Base-by-base conservation (phyloP, 306 rosid genomes). In the Erythrophleum fordii region DNA sequence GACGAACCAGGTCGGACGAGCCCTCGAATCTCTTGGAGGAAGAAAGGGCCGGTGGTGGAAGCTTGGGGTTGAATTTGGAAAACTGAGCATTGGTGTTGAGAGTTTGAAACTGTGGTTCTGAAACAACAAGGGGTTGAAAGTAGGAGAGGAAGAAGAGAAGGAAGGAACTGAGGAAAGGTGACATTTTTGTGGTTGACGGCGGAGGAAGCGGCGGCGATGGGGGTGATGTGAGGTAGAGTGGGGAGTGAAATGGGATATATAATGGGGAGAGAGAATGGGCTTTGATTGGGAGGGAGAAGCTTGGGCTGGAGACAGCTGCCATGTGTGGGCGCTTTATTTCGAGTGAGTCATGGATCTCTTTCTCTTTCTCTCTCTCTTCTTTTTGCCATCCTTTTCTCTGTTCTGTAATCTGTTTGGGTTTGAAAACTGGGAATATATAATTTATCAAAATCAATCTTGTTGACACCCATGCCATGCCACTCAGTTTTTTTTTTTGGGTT, bases 231-330 rank as follows among this genome's bases (percentile, higher is more conserved):
- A 37, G 49, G 6, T 26, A 34, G 22, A 42, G 17, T 1, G 18
- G 26, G 4, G 0, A 0, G 14, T 62, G 8, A 26, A 5, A 5
- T 31, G 7, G 37, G 8, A 53, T 77, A 77, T 76, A 77, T 51
- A 67, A 59, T 25, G 78, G 46, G 14, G 58, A 5, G 17, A 7
- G 55, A n/a, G 22, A 5, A 0, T 4, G 55, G 28, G 60, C 1
- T 5, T 25, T 26, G 22, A 29, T 11, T 0, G 42, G 10, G 26
- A 9, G 52, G 51, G 34, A n/a, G 7, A 11, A 41, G n/a, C n/a
- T n/a, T 25, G 13, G 85, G 89, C 88, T 92, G 97, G 93, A 79
- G 92, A 89, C 97, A 92, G 94, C 97, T 92, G 91, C 91, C 74
- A 71, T 85, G 92, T 83, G 93, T 91, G 89, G 83, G 76, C 87